Conservation (phyloP, 768 basidiomycete species). For the Clitopilus hobsonii region DNA sequence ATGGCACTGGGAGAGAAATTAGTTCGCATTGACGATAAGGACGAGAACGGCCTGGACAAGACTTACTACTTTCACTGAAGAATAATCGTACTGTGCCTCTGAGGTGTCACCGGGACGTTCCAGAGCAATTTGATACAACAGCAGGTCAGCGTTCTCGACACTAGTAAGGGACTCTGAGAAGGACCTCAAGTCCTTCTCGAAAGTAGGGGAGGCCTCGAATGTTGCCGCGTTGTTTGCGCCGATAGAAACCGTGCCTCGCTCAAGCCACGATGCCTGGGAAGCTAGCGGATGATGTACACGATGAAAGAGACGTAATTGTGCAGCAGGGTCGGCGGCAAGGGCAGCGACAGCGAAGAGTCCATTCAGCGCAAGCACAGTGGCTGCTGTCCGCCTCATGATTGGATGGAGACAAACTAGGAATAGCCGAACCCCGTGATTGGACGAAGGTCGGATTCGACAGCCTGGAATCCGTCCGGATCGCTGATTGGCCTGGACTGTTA, state of each 20-base stretch:
- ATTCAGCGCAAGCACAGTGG: not conserved
- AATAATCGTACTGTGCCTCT: conserved; percentile 49
- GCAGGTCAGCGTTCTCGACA: conserved; percentile 29
- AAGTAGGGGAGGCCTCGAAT: conserved; percentile 35
- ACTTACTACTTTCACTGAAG: conserved; percentile 59
- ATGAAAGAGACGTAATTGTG: conserved; percentile 37
- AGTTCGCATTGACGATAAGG: conserved; percentile 2
- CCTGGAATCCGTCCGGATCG: conserved; percentile 8
- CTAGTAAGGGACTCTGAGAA: conserved; percentile 35
- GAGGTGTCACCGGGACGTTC: conserved; percentile 36
- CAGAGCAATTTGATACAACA: conserved; percentile 73
- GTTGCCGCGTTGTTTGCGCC: conserved; percentile 26
- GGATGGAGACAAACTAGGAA: not conserved
- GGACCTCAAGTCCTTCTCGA: conserved; percentile 40
- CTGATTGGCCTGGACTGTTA: conserved; percentile 15
- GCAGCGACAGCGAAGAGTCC: conserved; percentile 7
- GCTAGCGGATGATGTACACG: conserved; percentile 47
- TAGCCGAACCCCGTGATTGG: not conserved
- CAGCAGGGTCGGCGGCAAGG: conserved; percentile 6
- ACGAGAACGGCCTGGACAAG: conserved; percentile 10
- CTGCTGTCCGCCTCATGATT: not conserved
- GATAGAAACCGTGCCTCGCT: conserved; percentile 38
- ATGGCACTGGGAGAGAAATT: conserved; percentile 52
- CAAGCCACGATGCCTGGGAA: conserved; percentile 30
- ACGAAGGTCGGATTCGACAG: not conserved